A percentile compares a stretch with the other conserved stretches of the same genome.
phyloP scores from a whole-genome alignment of 257 asterid genomes.

The Schizonepeta tenuifolia region DNA sequence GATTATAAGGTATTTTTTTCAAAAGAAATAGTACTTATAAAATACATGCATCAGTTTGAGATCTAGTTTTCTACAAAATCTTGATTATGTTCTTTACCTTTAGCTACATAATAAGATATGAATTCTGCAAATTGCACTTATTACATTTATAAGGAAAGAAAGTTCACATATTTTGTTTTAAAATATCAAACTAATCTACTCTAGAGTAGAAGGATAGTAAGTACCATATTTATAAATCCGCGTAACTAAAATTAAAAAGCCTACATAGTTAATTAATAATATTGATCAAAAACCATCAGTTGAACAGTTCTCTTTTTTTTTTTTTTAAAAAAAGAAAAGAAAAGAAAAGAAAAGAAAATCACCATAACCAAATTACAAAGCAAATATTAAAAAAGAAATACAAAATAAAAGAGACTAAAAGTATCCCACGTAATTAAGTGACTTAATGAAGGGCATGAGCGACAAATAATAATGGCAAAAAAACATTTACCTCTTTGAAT shows the following conservation, averaged over 20 bases:
- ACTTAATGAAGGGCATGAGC: constrained; percentile 22
- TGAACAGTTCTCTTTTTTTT: too few species aligned
- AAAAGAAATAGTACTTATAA: too few species aligned
- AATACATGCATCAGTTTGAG: neutral
- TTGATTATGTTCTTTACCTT: neutral
- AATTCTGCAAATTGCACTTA: neutral
- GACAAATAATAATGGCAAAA: constrained; percentile 29
- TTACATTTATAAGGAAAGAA: neutral
- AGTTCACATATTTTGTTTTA: neutral
- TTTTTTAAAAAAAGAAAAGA: too few species aligned
- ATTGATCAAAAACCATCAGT: too few species aligned
- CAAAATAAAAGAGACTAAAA: neutral
- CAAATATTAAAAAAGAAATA: neutral
- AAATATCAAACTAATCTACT: neutral
- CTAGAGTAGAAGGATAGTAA: constrained; percentile 10
- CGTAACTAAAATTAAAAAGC: neutral
- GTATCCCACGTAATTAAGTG: constrained; percentile 26
- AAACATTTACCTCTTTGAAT: constrained; percentile 31
- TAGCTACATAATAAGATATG: neutral
- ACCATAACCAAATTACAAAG: neutral
- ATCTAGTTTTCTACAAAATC: neutral
- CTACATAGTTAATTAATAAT: too few species aligned
- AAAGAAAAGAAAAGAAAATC: neutral
- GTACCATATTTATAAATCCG: neutral
- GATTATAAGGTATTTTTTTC: too few species aligned